Evolutionary conservation across 257 asterid species (phyloP).

Genomic region (Coffea eugenioides): DNA sequence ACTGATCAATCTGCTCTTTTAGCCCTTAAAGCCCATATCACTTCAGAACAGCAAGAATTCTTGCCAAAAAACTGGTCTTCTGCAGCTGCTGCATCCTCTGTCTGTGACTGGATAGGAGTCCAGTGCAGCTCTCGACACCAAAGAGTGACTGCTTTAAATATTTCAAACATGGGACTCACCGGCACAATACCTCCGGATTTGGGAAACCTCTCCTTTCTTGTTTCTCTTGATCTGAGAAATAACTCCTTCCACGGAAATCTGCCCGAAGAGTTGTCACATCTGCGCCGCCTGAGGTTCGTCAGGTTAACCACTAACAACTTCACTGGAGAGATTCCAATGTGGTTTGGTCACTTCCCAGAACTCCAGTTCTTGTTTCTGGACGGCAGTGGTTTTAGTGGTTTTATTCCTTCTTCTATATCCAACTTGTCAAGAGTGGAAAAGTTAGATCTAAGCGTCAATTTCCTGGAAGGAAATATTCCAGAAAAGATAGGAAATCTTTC

Average conservation of each 20-base stretch:
- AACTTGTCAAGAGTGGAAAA: not conserved
- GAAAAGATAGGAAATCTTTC: not conserved
- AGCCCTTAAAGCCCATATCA: not conserved
- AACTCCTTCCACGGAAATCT: slow-evolving; percentile 27
- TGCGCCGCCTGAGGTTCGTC: slow-evolving; percentile 12
- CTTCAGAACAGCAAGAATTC: not conserved
- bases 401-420: not conserved
- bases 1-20: not conserved
- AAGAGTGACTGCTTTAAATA: not conserved
- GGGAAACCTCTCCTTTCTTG: slow-evolving; percentile 25
- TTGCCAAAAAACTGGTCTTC: slow-evolving; percentile 3
- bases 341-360: not conserved
- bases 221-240: slow-evolving; percentile 15
- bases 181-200: not conserved
- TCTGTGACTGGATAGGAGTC: slow-evolving; percentile 9
- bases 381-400: not conserved
- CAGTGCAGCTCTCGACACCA: not conserved
- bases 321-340: slow-evolving; percentile 3
- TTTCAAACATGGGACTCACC: not conserved
- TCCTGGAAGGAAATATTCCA: not conserved
- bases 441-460: not conserved
- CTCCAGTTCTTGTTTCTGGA: not conserved
- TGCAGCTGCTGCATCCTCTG: not conserved
- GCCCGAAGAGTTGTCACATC: not conserved
- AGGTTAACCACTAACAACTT: slow-evolving; percentile 1